Conservation (phyloP, 2,329 filamentous ascomycete genomes). For the Xylaria polymorpha region DNA sequence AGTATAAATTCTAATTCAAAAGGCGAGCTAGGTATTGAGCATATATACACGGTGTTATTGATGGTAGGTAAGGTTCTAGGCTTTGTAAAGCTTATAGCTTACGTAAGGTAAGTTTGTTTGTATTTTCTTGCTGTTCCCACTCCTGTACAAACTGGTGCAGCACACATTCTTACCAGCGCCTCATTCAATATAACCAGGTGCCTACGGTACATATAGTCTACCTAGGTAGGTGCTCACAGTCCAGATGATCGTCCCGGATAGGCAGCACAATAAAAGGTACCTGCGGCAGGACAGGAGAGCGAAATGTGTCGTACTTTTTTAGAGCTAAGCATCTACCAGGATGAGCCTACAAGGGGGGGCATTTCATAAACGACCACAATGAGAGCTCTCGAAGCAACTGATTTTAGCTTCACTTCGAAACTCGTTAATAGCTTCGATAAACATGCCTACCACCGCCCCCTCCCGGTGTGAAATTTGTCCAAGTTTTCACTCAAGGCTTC, state of each 20-base stretch:
- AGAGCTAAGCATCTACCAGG: not conserved
- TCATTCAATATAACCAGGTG: not conserved
- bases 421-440: not conserved
- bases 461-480: no score
- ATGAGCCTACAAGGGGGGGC: not conserved
- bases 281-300: not conserved
- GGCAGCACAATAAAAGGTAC: not conserved
- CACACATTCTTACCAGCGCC: conserved; percentile 10
- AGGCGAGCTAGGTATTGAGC: no score
- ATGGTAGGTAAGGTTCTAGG: no score
- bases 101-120: no score
- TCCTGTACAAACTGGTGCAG: not conserved
- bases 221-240: not conserved
- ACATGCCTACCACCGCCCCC: not conserved
- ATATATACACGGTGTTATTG: no score
- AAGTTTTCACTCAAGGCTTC: no score
- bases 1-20: no score
- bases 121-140: no score
- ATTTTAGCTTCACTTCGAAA: not conserved
- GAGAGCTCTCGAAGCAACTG: not conserved
- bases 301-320: not conserved
- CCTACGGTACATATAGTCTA: not conserved
- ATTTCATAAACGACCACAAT: not conserved
- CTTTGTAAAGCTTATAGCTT: no score
- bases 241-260: not conserved